Evolutionary conservation across 1,139 yeast species (phyloP).

Genomic region (Pichia norvegensis): DNA sequence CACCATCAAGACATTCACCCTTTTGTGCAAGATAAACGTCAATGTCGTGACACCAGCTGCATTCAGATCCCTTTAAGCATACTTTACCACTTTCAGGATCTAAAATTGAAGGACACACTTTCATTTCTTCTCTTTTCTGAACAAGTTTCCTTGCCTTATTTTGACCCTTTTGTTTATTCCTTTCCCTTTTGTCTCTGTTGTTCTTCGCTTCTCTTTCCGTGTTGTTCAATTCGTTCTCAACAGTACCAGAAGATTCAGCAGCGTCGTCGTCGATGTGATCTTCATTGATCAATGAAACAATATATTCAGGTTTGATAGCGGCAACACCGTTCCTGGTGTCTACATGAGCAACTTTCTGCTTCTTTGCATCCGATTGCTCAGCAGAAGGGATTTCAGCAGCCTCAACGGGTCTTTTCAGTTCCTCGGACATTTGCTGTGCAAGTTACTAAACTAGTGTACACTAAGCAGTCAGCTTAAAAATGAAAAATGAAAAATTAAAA

Average conservation of each 20-base stretch:
- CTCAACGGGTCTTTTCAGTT: conserved; percentile 14
- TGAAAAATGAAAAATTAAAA: neutral
- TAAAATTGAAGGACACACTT: conserved; percentile 56
- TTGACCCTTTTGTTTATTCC: conserved; percentile 61
- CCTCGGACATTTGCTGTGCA: neutral
- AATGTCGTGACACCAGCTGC: conserved; percentile 74
- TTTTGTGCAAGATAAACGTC: conserved; percentile 55
- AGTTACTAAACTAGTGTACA: neutral
- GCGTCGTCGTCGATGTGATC: conserved; percentile 34
- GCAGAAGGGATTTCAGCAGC: neutral
- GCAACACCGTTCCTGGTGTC: conserved; percentile 37
- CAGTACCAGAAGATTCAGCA: conserved; percentile 39
- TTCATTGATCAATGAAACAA: conserved; percentile 24
- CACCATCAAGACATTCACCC: conserved; percentile 61
- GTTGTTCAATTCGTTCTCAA: conserved; percentile 34
- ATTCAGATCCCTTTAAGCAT: conserved; percentile 67
- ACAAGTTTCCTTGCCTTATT: conserved; percentile 78
- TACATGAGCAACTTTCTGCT: conserved; percentile 2
- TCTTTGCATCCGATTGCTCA: neutral
- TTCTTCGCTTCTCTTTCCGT: conserved; percentile 28
- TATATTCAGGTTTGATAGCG: conserved; percentile 44
- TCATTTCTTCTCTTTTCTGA: conserved; percentile 56
- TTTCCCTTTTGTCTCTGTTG: conserved; percentile 9
- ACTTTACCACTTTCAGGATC: conserved; percentile 40
- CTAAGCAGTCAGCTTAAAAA: neutral